phyloP scores from a whole-genome alignment of 1,284 basidiomycete genomes.

The Trichosporon sp. region DNA sequence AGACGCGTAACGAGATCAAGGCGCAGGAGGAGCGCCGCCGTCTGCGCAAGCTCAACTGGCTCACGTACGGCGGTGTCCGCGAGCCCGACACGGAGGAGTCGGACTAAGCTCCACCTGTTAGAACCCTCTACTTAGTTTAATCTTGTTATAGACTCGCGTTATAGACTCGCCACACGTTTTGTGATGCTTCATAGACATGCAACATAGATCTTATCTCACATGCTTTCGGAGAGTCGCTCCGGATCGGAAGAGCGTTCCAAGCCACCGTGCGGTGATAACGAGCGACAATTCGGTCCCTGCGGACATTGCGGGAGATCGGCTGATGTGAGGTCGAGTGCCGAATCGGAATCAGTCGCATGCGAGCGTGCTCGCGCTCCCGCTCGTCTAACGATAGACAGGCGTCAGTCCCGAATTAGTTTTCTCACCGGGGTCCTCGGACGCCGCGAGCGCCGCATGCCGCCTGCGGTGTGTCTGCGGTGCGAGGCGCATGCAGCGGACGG shows the following conservation, averaged over 20 bases:
- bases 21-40: slow-evolving; percentile 76
- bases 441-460: neutral
- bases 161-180: neutral
- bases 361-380: neutral
- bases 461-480: neutral
- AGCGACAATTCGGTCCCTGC: no score
- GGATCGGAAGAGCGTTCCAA: no score
- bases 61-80: slow-evolving; percentile 65
- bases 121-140: neutral
- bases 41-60: slow-evolving; percentile 75
- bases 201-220: neutral
- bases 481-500: neutral
- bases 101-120: neutral
- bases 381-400: neutral
- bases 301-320: neutral
- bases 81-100: slow-evolving; percentile 42
- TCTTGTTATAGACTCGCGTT: neutral
- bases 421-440: neutral
- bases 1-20: slow-evolving; percentile 84
- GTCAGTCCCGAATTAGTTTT: neutral
- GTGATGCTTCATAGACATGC: neutral
- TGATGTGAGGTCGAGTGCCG: neutral
- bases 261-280: no score
- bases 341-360: neutral
- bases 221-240: neutral